Conservation (phyloP, 2,329 filamentous ascomycete genomes). For the Aspergillus costaricaensis region DNA sequence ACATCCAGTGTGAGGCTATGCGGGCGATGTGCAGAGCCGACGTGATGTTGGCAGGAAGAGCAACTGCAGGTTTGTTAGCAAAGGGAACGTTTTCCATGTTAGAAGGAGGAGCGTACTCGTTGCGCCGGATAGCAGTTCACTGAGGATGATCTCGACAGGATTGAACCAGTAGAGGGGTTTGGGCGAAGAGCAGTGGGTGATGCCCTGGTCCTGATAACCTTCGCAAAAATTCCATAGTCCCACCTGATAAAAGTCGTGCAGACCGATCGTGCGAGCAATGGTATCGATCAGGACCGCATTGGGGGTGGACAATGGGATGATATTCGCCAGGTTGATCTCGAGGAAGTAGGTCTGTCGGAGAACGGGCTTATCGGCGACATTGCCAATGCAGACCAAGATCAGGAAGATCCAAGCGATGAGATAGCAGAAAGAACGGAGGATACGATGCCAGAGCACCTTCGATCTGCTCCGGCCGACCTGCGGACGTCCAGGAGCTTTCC, state of each 20-base stretch:
- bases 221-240: conserved; percentile 93
- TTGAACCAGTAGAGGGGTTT: conserved; percentile 84
- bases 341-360: conserved; percentile 78
- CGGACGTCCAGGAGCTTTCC: conserved; percentile 27
- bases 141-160: conserved; percentile 76
- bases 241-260: conserved; percentile 93
- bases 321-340: conserved; percentile 76
- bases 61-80: conserved; percentile 53
- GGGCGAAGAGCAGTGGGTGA: conserved; percentile 74
- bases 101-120: conserved; percentile 56
- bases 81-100: not conserved
- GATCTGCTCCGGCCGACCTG: conserved; percentile 31
- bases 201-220: conserved; percentile 69
- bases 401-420: conserved; percentile 75
- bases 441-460: conserved; percentile 58
- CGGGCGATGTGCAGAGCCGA: conserved; percentile 73
- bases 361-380: conserved; percentile 63
- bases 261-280: conserved; percentile 79
- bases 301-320: conserved; percentile 72
- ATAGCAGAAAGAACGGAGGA: conserved; percentile 69
- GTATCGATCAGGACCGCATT: conserved; percentile 79
- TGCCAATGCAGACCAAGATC: conserved; percentile 78
- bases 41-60: conserved; percentile 72
- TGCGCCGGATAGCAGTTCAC: conserved; percentile 78
- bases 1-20: conserved; percentile 81